Base-by-base conservation (phyloP, 2,329 filamentous ascomycete genomes). In the Rhynchosporium agropyri region DNA sequence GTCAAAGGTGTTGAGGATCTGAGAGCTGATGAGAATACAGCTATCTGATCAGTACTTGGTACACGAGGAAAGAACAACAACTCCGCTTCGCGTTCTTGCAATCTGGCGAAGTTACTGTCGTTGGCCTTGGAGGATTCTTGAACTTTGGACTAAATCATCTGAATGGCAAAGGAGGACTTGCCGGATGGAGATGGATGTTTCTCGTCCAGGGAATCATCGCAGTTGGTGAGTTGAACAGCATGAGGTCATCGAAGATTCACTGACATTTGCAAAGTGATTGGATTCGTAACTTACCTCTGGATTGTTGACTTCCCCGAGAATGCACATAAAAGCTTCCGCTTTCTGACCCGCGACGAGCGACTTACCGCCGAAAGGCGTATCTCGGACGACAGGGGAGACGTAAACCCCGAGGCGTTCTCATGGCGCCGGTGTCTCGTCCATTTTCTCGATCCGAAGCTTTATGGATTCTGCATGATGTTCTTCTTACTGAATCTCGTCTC, bases 401-500 rank as follows among this genome's bases (percentile, higher is more conserved):
- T 77, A 7, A 68, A 74, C 4, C 70, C 76, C 1, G 78, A 80
- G 57, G 74, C 79, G 2, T 86, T 89, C 86, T 87, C 74, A 80
- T 84, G 58, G 83, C 85, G 72, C 79, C 81, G 29, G 51, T 85
- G 85, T 71, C 65, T 84, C 5, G 61, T 76, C 6, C 78, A 79
- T 29, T 82, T 80, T 2, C 62, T 70, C 1, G 83, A 88, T 76
- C 81, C 77, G 77, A 84, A 84, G 73, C 78, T 88, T 61, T 89
- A 87, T 83, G 80, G 77, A 0, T 89, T 87, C 68, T 85, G 80
- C 65, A 70, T 87, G 67, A 79, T 88, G 68, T 84, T 84, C 73
- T 87, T 88, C 79, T 85, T 84, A 75, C 83, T 85, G 3, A 92
- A 90, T 1, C 89, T 89, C 10, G 83, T 91, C 54, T 83, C 83